A percentile compares a stretch with the other conserved stretches of the same genome.
Evolutionary conservation across 768 basidiomycete species (phyloP).

Genomic region (Tulasnella sp.): DNA sequence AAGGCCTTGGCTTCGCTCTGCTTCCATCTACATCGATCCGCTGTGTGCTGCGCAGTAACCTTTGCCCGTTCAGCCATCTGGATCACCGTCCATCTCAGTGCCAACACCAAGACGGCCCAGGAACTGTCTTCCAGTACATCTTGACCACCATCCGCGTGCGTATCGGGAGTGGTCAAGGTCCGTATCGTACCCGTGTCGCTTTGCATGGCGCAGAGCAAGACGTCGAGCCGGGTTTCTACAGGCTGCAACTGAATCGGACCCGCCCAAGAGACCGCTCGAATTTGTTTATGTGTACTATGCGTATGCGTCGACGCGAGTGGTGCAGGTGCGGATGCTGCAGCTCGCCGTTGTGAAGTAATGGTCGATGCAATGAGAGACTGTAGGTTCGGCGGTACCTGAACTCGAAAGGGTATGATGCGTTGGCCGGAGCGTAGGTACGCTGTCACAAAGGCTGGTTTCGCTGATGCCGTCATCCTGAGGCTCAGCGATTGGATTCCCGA

Average conservation of each 20-base stretch:
- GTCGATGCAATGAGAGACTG: neutral
- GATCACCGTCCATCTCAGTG: slow-evolving; percentile 17
- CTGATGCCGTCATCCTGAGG: too few relatives aligned
- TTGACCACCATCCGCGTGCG: too few relatives aligned
- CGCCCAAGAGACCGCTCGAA: neutral
- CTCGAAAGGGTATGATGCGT: slow-evolving; percentile 3
- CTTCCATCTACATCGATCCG: slow-evolving; percentile 10
- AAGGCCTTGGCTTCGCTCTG: slow-evolving; percentile 16
- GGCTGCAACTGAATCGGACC: slow-evolving; percentile 17
- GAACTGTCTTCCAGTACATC: neutral
- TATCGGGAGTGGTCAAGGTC: neutral
- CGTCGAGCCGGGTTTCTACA: slow-evolving; percentile 7
- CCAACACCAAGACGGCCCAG: slow-evolving; percentile 12
- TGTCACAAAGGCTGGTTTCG: slow-evolving; percentile 7
- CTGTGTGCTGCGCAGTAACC: neutral
- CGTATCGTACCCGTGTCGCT: slow-evolving; percentile 12
- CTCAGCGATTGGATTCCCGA: neutral
- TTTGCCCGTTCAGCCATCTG: neutral
- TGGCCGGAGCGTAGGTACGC: slow-evolving; percentile 10
- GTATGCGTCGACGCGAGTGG: too few relatives aligned
- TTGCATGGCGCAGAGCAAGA: slow-evolving; percentile 15
- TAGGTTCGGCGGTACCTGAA: slow-evolving; percentile 4
- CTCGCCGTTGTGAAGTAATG: neutral
- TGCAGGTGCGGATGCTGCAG: neutral
- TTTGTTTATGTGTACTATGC: neutral